Conservation (phyloP, 2,329 filamentous ascomycete genomes). For the Macrophomina tecta region DNA sequence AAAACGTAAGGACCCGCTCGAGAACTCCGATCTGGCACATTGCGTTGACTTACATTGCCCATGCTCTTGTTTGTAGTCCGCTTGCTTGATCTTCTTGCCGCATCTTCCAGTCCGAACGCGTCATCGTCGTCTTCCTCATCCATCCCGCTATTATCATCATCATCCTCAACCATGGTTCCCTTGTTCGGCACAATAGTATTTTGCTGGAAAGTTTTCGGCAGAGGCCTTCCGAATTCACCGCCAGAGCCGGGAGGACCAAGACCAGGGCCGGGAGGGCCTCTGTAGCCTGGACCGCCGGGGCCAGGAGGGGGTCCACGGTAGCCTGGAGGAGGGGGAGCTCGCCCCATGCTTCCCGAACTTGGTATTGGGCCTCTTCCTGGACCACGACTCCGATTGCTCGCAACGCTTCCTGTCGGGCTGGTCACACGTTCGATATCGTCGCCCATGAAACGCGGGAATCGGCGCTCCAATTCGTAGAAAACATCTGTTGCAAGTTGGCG, state of each 20-base stretch:
- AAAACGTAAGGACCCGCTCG: conserved; percentile 57
- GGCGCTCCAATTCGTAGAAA: conserved; percentile 89
- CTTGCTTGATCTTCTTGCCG: conserved; percentile 39
- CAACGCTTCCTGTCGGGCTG: conserved; percentile 68
- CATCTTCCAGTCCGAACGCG: conserved; percentile 65
- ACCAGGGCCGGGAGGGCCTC: conserved; percentile 34
- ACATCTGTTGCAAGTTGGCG: conserved; percentile 93
- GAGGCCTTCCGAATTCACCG: conserved; percentile 75
- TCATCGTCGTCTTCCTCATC: conserved; percentile 62
- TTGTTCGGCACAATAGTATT: conserved; percentile 98
- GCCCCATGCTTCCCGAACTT: conserved; percentile 55
- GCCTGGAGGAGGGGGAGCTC: conserved; percentile 35
- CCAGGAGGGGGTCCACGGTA: conserved; percentile 29
- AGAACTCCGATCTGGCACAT: background rate
- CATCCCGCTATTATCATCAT: conserved; percentile 70
- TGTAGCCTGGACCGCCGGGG: conserved; percentile 29
- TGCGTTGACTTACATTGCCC: conserved; percentile 33
- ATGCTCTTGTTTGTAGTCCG: conserved; percentile 53
- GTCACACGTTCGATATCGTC: conserved; percentile 69
- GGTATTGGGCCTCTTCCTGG: conserved; percentile 63
- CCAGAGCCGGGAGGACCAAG: conserved; percentile 46
- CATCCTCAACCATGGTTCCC: conserved; percentile 95
- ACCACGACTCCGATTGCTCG: conserved; percentile 63
- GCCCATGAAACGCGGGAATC: conserved; percentile 80
- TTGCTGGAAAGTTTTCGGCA: conserved; percentile 88